Evolutionary conservation across 495 filamentous ascomycete genomes (phyloP), one percentile per base, ranked within the genome.

Genomic region (Penicillium argentinense): DNA sequence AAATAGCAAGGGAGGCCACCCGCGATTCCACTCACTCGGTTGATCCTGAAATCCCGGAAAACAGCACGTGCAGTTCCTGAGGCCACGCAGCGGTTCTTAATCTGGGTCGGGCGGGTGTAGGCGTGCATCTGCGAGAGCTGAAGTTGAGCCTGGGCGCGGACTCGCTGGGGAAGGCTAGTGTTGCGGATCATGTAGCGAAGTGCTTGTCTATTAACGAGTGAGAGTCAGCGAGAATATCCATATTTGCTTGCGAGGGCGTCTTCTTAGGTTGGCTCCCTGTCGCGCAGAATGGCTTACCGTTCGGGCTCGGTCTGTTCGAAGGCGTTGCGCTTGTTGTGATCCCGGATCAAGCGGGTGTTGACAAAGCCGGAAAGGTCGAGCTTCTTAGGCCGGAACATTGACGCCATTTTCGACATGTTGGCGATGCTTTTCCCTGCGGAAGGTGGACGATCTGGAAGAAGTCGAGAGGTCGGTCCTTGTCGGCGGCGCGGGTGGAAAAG

Each of bases 181-280:
- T 98, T 98, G 64, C 86, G 89, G 67, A 95, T 86, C 53, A 95
- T 82, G 70, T 95, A 97, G 54, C 93, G 87, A 38, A 97, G 85
- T 21, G 95, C 93, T 87, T 98, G 93, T 64, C 93, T 95, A 50
- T 57, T 54, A n/a, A n/a, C n/a, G n/a, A n/a, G n/a, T n/a, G 27
- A 17, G 8, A 29, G 3, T 9, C 34, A 30, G 2, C 26, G 21
- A 27, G n/a, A 30, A 38, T 42, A 40, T 24, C 50, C 29, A 41
- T 40, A 27, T 26, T 30, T 18, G 36, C 14, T 44, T 22, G 28
- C n/a, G 11, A 25, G 14, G 9, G 45, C 29, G 19, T 29, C 24
- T 12, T 12, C 14, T 29, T 5, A 14, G 36, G 25, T 38, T 19
- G 5, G 9, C 29, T 21, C n/a, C 28, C 36, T 22, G 24, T 26